A percentile compares a stretch with the other conserved stretches of the same genome.
Conservation (phyloP, 148 eudicot species). For the Rheum nobile region DNA sequence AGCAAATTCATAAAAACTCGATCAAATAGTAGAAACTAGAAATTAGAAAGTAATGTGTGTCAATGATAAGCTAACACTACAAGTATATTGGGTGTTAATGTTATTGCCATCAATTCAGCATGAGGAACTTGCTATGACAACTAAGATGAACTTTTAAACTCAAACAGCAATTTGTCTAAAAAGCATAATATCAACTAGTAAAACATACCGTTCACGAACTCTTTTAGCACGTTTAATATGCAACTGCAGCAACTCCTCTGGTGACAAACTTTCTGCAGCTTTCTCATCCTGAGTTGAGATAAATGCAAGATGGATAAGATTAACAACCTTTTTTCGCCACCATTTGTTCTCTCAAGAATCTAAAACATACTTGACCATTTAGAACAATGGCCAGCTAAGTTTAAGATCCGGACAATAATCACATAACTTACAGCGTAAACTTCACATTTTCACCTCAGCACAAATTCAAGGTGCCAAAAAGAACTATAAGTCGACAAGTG, state of each 20-base stretch:
- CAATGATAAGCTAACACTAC: background rate
- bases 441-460: background rate
- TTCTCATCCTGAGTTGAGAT: slow-evolving; percentile 27
- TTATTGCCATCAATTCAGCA: background rate
- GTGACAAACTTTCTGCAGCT: slow-evolving; percentile 22
- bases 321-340: background rate
- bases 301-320: background rate
- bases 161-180: background rate
- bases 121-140: background rate
- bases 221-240: slow-evolving; percentile 61
- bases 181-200: background rate
- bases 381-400: background rate
- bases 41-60: background rate
- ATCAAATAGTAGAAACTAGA: background rate
- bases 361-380: background rate
- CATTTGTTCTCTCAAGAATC: background rate
- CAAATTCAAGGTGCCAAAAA: background rate
- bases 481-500: background rate
- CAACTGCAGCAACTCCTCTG: slow-evolving; percentile 38
- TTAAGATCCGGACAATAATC: background rate
- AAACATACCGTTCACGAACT: slow-evolving; percentile 42
- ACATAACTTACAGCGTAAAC: background rate
- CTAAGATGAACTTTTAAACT: background rate
- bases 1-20: background rate
- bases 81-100: background rate